phyloP scores from a whole-genome alignment of 2,329 filamentous ascomycete species.

The Basipetospora chlamydospora region DNA sequence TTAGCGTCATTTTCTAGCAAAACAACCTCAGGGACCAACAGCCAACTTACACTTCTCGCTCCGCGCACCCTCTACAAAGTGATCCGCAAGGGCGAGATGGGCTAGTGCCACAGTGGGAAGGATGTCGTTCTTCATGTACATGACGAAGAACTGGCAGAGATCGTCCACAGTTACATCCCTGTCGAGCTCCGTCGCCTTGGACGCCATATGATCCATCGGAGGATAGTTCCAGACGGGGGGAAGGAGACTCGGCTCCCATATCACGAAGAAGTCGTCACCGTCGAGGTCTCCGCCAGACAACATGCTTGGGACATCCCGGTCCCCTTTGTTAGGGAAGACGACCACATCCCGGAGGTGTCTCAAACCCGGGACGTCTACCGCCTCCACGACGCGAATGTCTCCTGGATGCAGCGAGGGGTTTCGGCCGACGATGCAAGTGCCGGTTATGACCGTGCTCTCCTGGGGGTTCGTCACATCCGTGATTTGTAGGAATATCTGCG shows the following conservation, averaged over 20 bases:
- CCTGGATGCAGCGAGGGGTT: slow-evolving; percentile 92
- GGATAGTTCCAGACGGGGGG: slow-evolving; percentile 54
- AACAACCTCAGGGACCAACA: neutral
- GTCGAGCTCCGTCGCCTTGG: slow-evolving; percentile 38
- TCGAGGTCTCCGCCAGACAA: slow-evolving; percentile 92
- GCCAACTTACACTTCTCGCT: slow-evolving; percentile 45
- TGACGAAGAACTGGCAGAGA: slow-evolving; percentile 73
- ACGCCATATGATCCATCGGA: slow-evolving; percentile 63
- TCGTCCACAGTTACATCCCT: slow-evolving; percentile 56
- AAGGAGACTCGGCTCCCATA: slow-evolving; percentile 71
- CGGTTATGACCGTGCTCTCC: slow-evolving; percentile 57
- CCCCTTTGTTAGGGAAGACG: slow-evolving; percentile 71
- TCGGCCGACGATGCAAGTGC: slow-evolving; percentile 69
- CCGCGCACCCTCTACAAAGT: slow-evolving; percentile 45
- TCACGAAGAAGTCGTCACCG: slow-evolving; percentile 87
- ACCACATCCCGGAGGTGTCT: slow-evolving; percentile 72
- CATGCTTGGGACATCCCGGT: slow-evolving; percentile 81
- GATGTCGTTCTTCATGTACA: slow-evolving; percentile 82
- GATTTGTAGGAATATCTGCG: slow-evolving; percentile 83
- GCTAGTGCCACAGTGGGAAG: slow-evolving; percentile 67
- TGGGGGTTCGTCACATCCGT: slow-evolving; percentile 38
- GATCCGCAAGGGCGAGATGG: slow-evolving; percentile 68
- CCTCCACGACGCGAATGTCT: slow-evolving; percentile 75
- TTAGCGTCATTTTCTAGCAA: neutral
- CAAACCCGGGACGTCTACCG: slow-evolving; percentile 60